phyloP scores from a whole-genome alignment of 768 basidiomycete species.

The Tricholoma sp. region DNA sequence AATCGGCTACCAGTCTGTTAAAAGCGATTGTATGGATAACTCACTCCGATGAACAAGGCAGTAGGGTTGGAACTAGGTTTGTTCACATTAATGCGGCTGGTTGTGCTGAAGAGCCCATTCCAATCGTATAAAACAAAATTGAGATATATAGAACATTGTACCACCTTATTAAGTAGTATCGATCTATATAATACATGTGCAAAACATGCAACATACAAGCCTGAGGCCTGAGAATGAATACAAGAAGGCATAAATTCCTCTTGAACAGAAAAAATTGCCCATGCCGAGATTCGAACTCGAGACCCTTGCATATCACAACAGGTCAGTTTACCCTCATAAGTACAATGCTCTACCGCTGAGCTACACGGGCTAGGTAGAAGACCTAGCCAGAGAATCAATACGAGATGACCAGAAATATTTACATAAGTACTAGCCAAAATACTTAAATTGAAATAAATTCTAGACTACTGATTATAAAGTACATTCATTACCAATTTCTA shows the following conservation, averaged over 20 bases:
- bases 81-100: slow-evolving; percentile 42
- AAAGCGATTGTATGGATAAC: slow-evolving; percentile 88
- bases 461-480: too few relatives aligned
- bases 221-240: neutral
- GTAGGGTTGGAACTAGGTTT: slow-evolving; percentile 68
- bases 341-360: slow-evolving; percentile 59
- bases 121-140: slow-evolving; percentile 7
- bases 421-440: too few relatives aligned
- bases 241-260: neutral
- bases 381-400: neutral
- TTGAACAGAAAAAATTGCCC: slow-evolving; percentile 32
- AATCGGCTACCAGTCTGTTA: slow-evolving; percentile 39
- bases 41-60: slow-evolving; percentile 77
- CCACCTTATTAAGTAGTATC: neutral
- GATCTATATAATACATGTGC: neutral
- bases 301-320: slow-evolving; percentile 46
- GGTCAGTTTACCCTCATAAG: slow-evolving; percentile 43
- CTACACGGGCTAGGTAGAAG: slow-evolving; percentile 38
- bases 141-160: neutral
- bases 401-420: too few relatives aligned
- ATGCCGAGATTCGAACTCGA: slow-evolving; percentile 52
- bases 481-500: too few relatives aligned
- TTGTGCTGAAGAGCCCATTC: slow-evolving; percentile 33
- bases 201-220: neutral
- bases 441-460: too few relatives aligned